These are phyloP conservation scores for Podospora pseudopauciseta DNA, from an alignment of 495 filamentous ascomycete genomes.

Conservation along the genomic window DNA sequence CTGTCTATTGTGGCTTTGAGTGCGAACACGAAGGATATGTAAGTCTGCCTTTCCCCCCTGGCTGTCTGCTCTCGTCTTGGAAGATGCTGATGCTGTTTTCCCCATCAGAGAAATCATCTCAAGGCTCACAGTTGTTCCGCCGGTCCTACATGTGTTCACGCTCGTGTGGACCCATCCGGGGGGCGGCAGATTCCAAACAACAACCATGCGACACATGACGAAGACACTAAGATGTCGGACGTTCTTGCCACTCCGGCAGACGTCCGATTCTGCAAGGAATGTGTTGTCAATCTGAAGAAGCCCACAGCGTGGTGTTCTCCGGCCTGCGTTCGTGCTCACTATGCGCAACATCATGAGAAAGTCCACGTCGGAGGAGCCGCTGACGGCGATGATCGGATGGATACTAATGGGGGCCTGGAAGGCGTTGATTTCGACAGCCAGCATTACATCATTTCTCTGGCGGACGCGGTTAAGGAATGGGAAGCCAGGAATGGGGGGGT, in stretches of 20 bases:
- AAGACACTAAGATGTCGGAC: neutral
- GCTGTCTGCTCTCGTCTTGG: too few species aligned
- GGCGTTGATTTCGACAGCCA: neutral
- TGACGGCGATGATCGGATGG: constrained; percentile 16
- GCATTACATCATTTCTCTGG: neutral
- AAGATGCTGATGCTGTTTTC: neutral
- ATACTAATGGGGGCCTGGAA: constrained; percentile 20
- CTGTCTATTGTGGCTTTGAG: constrained; percentile 44
- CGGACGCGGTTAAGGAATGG: constrained; percentile 31
- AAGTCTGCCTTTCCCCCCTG: constrained; percentile 20
- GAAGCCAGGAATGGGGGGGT: constrained; percentile 28
- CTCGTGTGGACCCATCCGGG: constrained; percentile 7
- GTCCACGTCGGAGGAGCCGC: constrained; percentile 36
- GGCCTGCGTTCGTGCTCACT: constrained; percentile 39
- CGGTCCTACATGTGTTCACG: constrained; percentile 20
- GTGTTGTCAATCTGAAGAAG: constrained; percentile 32
- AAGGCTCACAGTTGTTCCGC: constrained; percentile 29
- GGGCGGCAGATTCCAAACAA: constrained; percentile 6
- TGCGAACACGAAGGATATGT: constrained; percentile 43
- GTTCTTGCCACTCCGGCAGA: neutral
- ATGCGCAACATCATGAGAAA: constrained; percentile 39
- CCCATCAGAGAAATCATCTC: constrained; percentile 19
- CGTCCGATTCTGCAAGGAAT: constrained; percentile 40
- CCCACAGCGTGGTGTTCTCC: constrained; percentile 40
- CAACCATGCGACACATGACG: constrained; percentile 8